These are phyloP conservation scores for Pyrus communis DNA, from an alignment of 306 rosid species.

Conservation along the genomic window DNA sequence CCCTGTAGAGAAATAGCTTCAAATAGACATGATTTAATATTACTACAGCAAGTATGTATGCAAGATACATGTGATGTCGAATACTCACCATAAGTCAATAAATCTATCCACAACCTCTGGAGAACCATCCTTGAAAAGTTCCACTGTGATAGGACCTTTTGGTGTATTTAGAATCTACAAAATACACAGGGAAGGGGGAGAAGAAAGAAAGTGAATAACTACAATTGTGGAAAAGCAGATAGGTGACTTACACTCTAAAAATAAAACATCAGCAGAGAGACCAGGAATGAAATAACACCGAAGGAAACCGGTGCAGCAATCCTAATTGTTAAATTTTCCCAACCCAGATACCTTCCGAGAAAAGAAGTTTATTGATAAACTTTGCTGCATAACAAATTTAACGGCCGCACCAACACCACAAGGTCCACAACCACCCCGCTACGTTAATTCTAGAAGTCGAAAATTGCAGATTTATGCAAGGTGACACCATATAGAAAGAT, in stretches of 20 bases:
- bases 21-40: neutral
- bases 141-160: slow-evolving; percentile 65
- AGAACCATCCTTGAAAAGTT: slow-evolving; percentile 77
- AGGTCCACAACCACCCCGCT: neutral
- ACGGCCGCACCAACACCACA: neutral
- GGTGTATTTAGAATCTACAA: slow-evolving; percentile 73
- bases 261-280: neutral
- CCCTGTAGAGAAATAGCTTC: neutral
- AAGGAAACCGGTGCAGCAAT: neutral
- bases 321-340: neutral
- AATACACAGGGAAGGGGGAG: neutral
- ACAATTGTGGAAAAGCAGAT: neutral
- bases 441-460: neutral
- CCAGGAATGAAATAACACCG: neutral
- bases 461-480: too few relatives aligned
- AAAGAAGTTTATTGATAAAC: neutral
- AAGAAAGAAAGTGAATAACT: neutral
- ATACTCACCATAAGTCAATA: slow-evolving; percentile 89
- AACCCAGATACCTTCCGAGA: neutral
- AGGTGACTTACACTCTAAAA: neutral
- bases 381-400: neutral
- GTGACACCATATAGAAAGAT: neutral
- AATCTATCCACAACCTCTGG: slow-evolving; percentile 98
- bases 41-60: neutral
- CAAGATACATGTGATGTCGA: neutral